Evolutionary conservation across 2,329 filamentous ascomycete species (phyloP).

Genomic region (Blastomyces parvus): DNA sequence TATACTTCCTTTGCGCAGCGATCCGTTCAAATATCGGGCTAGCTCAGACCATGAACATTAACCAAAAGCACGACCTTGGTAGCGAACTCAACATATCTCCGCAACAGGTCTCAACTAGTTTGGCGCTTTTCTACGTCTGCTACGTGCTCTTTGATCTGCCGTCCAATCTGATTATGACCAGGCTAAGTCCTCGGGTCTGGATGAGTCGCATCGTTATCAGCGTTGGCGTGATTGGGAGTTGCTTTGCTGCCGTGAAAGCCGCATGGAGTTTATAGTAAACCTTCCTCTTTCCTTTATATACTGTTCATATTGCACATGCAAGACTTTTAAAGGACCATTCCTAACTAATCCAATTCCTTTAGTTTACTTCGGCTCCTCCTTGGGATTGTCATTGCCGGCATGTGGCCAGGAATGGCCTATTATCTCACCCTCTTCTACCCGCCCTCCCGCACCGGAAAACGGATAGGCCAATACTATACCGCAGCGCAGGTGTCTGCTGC

Average conservation of each 20-base stretch:
- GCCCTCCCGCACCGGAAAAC: slow-evolving; percentile 72
- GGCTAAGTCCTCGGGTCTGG: slow-evolving; percentile 75
- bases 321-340: neutral
- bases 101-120: slow-evolving; percentile 70
- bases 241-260: slow-evolving; percentile 69
- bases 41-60: slow-evolving; percentile 84
- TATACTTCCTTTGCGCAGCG: slow-evolving; percentile 87
- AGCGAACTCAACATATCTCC: slow-evolving; percentile 58
- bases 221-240: slow-evolving; percentile 73
- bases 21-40: slow-evolving; percentile 87
- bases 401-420: slow-evolving; percentile 94
- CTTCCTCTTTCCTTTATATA: neutral
- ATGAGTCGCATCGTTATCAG: slow-evolving; percentile 86
- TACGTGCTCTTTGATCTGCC: slow-evolving; percentile 86
- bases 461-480: slow-evolving; percentile 83
- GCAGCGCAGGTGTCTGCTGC: slow-evolving; percentile 81
- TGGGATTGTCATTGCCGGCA: slow-evolving; percentile 78
- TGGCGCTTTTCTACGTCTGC: slow-evolving; percentile 84
- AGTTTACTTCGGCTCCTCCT: slow-evolving; percentile 73
- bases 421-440: slow-evolving; percentile 90
- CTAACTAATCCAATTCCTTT: slow-evolving; percentile 10
- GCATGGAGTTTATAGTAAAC: slow-evolving; percentile 74
- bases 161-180: slow-evolving; percentile 81
- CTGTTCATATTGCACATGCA: neutral
- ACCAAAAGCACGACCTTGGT: slow-evolving; percentile 62